A percentile compares a stretch with the other conserved stretches of the same genome.
phyloP scores from a whole-genome alignment of 345 rosid genomes.

The Pistacia integerrima region DNA sequence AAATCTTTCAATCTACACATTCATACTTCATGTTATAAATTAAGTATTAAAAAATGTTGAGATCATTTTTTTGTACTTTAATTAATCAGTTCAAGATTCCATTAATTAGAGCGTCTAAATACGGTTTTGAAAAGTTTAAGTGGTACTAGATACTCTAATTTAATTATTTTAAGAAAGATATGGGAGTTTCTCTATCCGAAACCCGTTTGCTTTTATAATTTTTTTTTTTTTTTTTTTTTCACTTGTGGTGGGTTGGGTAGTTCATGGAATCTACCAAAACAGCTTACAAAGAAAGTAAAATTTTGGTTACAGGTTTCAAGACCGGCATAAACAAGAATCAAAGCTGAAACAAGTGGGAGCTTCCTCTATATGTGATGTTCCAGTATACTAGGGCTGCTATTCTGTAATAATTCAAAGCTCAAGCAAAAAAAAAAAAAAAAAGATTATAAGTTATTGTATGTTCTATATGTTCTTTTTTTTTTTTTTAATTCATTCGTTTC shows the following conservation, averaged over 20 bases:
- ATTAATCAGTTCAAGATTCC: slow-evolving; percentile 29
- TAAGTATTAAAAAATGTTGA: background rate
- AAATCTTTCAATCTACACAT: slow-evolving; percentile 18
- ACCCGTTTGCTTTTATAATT: background rate
- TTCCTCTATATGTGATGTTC: slow-evolving; percentile 27
- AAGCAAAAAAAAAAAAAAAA: background rate
- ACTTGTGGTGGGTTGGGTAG: background rate
- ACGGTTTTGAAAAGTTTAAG: slow-evolving; percentile 8
- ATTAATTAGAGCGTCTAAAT: slow-evolving; percentile 27
- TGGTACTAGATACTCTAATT: background rate
- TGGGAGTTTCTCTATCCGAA: slow-evolving; percentile 12
- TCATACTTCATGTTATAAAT: background rate
- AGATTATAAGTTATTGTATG: slow-evolving; percentile 23
- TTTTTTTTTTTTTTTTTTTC: background rate
- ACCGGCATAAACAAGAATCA: slow-evolving; percentile 51
- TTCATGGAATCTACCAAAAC: slow-evolving; percentile 28
- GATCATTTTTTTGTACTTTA: slow-evolving; percentile 20
- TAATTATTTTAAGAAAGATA: background rate
- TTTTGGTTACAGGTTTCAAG: slow-evolving; percentile 69
- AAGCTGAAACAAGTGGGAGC: slow-evolving; percentile 33
- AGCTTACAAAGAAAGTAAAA: slow-evolving; percentile 19
- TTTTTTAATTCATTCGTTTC: slow-evolving; percentile 6
- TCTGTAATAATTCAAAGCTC: slow-evolving; percentile 26
- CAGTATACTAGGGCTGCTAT: slow-evolving; percentile 20
- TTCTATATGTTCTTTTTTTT: slow-evolving; percentile 18